Base-by-base conservation (phyloP, 805 yeast species). In the Danielozyma ontarioensis region DNA sequence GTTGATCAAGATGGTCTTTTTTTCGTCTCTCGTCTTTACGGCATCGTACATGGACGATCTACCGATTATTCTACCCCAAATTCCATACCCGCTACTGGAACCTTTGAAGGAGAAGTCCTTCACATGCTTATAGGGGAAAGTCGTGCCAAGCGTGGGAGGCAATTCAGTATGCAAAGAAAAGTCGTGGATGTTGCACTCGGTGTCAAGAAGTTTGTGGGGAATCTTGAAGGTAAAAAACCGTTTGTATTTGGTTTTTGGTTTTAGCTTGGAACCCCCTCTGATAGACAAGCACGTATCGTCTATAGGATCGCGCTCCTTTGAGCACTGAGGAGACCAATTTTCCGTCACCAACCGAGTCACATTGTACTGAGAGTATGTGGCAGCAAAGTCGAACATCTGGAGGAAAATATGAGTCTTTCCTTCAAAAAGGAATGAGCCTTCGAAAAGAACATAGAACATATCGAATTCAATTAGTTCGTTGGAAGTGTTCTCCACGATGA, bases 361-460 rank as follows among this genome's bases (percentile, higher is more conserved):
- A 12, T 40, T 28, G 2, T 53, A 67, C 33, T 59, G 56, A 37
- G 71, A 68, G 62, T 68, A 77, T 27, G 74, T 64, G 2, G 80
- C 83, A 33, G 45, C 45, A 24, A 42, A 44, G 27, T 46, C 50
- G 34, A 31, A 46, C 50, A 46, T 46, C 15, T 46, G 45, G 34
- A 46, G 34, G 28, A 36, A 46, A 27, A 38, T 38, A 18, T 36
- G 34, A 21, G 44, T 17, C 11, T 29, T 14, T 35, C 34, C 16
- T 33, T 41, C 52, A 23, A 60, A 49, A 4, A 64, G 59, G 17
- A 59, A 48, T 13, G 51, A 55, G 1, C 83, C 83, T 46, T 78
- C 83, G 21, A 78, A 58, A 2, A 78, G 61, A 5, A 77, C 71
- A 34, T 74, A 64, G 47, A 80, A 73, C 78, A 76, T 76, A 43